These are phyloP conservation scores for Phialemonium atrogriseum DNA, from an alignment of 2,329 filamentous ascomycete species.

Conservation along the genomic window DNA sequence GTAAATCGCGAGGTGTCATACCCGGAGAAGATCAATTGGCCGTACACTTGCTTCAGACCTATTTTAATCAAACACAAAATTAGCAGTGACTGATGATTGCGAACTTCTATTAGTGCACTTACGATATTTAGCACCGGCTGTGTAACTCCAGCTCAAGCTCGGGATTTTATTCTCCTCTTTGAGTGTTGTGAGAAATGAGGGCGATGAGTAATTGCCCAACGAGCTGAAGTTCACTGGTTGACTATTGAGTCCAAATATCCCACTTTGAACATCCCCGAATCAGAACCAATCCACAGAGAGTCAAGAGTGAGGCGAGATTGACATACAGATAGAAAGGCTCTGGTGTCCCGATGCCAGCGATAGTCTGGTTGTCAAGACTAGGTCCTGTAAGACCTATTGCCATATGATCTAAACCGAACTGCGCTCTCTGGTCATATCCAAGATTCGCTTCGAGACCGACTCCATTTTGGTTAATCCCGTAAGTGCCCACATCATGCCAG, in stretches of 20 bases:
- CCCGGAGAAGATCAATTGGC: constrained; percentile 29
- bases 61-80: constrained; percentile 1
- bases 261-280: constrained; percentile 16
- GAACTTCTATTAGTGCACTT: too few species aligned
- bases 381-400: constrained; percentile 23
- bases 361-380: constrained; percentile 20
- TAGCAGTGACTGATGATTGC: not conserved
- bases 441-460: constrained; percentile 29
- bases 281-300: constrained; percentile 1
- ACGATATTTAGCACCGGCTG: constrained; percentile 31
- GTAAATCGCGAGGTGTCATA: constrained; percentile 30
- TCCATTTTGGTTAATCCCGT: constrained; percentile 24
- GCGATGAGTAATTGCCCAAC: constrained; percentile 24
- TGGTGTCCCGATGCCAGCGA: constrained; percentile 22
- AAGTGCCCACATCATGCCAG: constrained; percentile 23
- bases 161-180: constrained; percentile 27
- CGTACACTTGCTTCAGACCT: constrained; percentile 27
- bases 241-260: constrained; percentile 28
- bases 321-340: constrained; percentile 28
- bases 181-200: constrained; percentile 26
- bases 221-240: constrained; percentile 29
- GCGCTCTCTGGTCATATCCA: constrained; percentile 20
- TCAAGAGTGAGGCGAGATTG: constrained; percentile 2
- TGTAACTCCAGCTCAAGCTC: constrained; percentile 33
- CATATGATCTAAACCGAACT: constrained; percentile 20